Conservation (phyloP, 495 filamentous ascomycete species). For the Lasiosphaeris hirsuta region DNA sequence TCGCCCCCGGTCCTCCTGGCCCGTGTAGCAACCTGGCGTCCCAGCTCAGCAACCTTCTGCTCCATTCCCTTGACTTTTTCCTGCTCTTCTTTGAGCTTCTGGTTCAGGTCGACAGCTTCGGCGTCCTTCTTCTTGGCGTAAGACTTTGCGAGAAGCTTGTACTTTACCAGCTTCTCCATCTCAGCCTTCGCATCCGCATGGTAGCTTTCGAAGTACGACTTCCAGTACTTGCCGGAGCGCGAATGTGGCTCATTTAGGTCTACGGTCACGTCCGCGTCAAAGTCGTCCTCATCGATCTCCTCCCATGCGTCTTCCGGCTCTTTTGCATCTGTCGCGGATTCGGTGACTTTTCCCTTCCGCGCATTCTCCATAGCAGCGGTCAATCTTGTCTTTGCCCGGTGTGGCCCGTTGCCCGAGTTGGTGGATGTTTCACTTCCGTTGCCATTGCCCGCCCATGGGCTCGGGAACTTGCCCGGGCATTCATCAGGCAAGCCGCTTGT, state of each 20-base stretch:
- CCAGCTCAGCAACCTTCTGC: conserved; percentile 60
- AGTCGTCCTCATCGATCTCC: conserved; percentile 36
- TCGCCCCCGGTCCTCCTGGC: conserved; percentile 40
- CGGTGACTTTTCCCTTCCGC: conserved; percentile 29
- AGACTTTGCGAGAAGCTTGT: conserved; percentile 78
- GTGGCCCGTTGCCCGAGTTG: neutral
- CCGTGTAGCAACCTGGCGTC: conserved; percentile 46
- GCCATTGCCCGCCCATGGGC: conserved; percentile 50
- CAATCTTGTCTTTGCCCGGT: conserved; percentile 47
- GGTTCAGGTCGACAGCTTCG: conserved; percentile 67
- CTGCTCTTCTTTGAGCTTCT: conserved; percentile 65
- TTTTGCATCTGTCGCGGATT: conserved; percentile 19
- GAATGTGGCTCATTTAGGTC: conserved; percentile 80
- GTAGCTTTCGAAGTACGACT: conserved; percentile 80
- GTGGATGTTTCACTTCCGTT: neutral
- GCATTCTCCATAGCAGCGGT: conserved; percentile 52
- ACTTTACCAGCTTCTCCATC: conserved; percentile 73
- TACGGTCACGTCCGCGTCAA: conserved; percentile 59
- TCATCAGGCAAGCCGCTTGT: conserved; percentile 51
- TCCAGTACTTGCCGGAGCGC: conserved; percentile 90
- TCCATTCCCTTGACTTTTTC: conserved; percentile 48
- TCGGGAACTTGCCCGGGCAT: conserved; percentile 60
- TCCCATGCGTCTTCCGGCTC: conserved; percentile 41
- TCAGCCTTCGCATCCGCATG: conserved; percentile 73
- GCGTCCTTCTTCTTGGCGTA: conserved; percentile 88